Evolutionary conservation across 129 eudicot species (phyloP).

Genomic region (Tagetes patula): DNA sequence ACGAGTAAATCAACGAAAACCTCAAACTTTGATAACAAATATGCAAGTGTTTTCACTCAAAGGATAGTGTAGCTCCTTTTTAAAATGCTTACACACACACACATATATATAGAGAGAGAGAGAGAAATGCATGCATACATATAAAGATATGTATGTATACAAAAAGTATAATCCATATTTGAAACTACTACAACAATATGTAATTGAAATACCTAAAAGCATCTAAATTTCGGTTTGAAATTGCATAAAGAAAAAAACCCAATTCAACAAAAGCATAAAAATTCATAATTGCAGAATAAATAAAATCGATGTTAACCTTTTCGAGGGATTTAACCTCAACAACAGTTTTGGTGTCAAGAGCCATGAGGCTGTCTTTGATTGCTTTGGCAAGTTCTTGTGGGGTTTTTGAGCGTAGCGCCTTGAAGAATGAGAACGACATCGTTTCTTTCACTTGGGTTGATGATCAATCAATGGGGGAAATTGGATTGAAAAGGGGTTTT

Average conservation of each 20-base stretch:
- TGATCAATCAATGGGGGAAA: constrained; percentile 14
- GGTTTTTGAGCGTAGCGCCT: constrained; percentile 79
- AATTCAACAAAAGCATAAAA: neutral
- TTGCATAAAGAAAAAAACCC: neutral
- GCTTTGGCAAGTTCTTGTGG: constrained; percentile 86
- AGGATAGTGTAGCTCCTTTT: neutral
- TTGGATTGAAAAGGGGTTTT: constrained; percentile 4
- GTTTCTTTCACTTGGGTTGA: neutral
- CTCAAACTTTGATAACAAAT: too few species aligned
- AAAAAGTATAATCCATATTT: neutral
- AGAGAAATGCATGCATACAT: neutral
- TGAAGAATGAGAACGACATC: constrained; percentile 97
- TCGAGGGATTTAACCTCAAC: constrained; percentile 91
- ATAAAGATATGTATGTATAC: neutral
- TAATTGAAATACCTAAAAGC: neutral
- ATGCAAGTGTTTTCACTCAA: neutral
- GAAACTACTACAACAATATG: neutral
- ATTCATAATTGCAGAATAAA: neutral
- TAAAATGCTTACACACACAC: neutral
- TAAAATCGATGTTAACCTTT: constrained; percentile 43
- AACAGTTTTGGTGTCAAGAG: constrained; percentile 79
- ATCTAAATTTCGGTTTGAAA: too few species aligned
- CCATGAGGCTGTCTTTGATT: constrained; percentile 72
- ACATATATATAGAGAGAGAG: neutral
- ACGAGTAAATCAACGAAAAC: too few species aligned